Evolutionary conservation across 805 yeast genomes (phyloP).

Genomic region (Saturnispora dispora): DNA sequence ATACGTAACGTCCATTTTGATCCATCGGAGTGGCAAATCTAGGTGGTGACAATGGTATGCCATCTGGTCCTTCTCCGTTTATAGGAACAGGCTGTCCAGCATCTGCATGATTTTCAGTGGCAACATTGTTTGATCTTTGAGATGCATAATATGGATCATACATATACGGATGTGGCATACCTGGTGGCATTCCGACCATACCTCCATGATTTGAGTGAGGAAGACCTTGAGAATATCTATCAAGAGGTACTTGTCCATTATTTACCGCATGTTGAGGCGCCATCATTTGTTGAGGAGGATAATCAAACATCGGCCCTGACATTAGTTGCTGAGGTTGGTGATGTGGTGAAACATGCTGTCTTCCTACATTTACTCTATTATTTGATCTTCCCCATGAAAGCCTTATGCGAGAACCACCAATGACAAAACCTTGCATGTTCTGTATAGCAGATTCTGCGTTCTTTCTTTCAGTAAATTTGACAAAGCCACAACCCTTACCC

Average conservation of each 20-base stretch:
- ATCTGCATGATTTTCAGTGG: background rate
- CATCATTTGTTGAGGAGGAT: slow-evolving; percentile 9
- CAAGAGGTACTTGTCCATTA: background rate
- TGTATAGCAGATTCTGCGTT: slow-evolving; percentile 73
- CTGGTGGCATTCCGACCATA: slow-evolving; percentile 22
- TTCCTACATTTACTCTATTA: slow-evolving; percentile 16
- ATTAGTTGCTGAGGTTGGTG: slow-evolving; percentile 13
- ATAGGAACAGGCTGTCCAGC: background rate
- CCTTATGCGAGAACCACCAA: slow-evolving; percentile 66
- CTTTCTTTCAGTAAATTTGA: slow-evolving; percentile 53
- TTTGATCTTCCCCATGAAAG: slow-evolving; percentile 65
- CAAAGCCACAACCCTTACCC: slow-evolving; percentile 75
- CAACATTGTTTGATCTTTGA: background rate
- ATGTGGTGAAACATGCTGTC: slow-evolving; percentile 10
- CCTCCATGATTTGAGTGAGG: slow-evolving; percentile 12
- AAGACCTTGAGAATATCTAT: background rate
- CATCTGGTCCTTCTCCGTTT: background rate
- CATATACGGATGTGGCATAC: slow-evolving; percentile 25
- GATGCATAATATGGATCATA: slow-evolving; percentile 27
- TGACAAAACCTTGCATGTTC: slow-evolving; percentile 69
- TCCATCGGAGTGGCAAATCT: slow-evolving; percentile 19
- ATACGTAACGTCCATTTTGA: slow-evolving; percentile 25
- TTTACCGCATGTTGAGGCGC: slow-evolving; percentile 6
- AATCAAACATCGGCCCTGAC: slow-evolving; percentile 20
- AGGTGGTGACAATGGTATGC: slow-evolving; percentile 12